Percentiles rank a stretch among this genome's conserved stretches.
Evolutionary conservation across 148 eudicot species (phyloP).

Genomic region (Nepenthes gracilis): DNA sequence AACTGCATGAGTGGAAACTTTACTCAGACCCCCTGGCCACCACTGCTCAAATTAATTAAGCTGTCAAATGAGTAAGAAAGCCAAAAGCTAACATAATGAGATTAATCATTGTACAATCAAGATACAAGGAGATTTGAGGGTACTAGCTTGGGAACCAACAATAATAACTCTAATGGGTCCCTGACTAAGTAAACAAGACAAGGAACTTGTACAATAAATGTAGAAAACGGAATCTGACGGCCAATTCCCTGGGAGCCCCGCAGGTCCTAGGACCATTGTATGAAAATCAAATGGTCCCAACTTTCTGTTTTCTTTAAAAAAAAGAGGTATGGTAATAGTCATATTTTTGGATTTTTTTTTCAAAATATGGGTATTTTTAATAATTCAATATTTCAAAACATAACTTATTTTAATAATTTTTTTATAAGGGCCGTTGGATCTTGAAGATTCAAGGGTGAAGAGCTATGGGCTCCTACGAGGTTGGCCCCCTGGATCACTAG

Average conservation of each 20-base stretch:
- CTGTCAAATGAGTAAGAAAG: not conserved
- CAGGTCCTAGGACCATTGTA: no score
- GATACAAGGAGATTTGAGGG: not conserved
- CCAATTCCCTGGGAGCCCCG: no score
- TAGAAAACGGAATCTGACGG: no score
- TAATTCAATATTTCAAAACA: no score
- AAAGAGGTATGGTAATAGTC: no score
- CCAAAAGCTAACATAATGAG: not conserved
- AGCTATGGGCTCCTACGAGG: not conserved
- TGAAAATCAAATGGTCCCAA: no score
- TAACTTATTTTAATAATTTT: no score
- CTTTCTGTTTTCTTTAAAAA: no score
- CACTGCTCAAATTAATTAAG: slow-evolving; percentile 36
- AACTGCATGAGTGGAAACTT: slow-evolving; percentile 80
- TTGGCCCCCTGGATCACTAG: not conserved
- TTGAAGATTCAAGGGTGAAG: slow-evolving; percentile 1
- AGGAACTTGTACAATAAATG: not conserved
- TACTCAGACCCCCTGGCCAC: slow-evolving; percentile 99
- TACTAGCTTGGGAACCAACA: not conserved
- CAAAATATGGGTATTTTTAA: no score
- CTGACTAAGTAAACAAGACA: not conserved
- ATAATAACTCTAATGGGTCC: not conserved
- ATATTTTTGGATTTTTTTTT: no score
- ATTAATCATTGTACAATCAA: not conserved
- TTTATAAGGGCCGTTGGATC: no score